Conservation (phyloP, 2,329 filamentous ascomycete genomes). For the Pseudogymnoascus verrucosus region DNA sequence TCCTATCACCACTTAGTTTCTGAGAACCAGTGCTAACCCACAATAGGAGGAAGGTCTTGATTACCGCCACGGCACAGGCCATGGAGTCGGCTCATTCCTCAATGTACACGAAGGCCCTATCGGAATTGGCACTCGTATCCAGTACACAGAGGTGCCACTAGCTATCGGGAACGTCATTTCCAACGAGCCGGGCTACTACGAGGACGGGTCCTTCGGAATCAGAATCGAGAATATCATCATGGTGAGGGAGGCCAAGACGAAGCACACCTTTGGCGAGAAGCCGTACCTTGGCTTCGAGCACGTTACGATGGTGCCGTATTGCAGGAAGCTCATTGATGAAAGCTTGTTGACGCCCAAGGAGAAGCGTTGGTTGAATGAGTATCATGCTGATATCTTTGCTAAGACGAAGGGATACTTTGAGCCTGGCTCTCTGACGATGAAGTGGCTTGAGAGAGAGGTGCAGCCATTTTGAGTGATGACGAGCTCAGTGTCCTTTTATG, state of each 20-base stretch:
- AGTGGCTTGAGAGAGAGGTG: slow-evolving; percentile 87
- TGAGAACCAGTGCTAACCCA: slow-evolving; percentile 10
- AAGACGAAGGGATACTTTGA: slow-evolving; percentile 76
- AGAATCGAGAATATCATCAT: slow-evolving; percentile 95
- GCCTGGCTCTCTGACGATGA: slow-evolving; percentile 59
- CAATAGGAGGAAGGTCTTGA: slow-evolving; percentile 67
- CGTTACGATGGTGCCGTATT: slow-evolving; percentile 95
- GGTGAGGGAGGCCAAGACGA: slow-evolving; percentile 80
- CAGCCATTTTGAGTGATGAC: slow-evolving; percentile 37
- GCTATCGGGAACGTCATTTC: slow-evolving; percentile 92
- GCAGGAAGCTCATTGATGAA: slow-evolving; percentile 75
- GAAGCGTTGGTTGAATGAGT: slow-evolving; percentile 79
- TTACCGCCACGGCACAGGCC: slow-evolving; percentile 92
- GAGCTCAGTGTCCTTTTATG: neutral
- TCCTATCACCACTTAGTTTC: neutral
- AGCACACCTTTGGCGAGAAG: slow-evolving; percentile 85
- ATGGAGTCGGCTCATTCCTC: slow-evolving; percentile 88
- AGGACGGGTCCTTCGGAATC: slow-evolving; percentile 90
- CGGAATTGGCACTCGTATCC: slow-evolving; percentile 84
- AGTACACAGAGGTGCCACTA: slow-evolving; percentile 84
- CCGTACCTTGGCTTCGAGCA: slow-evolving; percentile 93
- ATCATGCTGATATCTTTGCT: slow-evolving; percentile 70
- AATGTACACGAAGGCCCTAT: slow-evolving; percentile 98
- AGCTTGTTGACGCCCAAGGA: slow-evolving; percentile 64
- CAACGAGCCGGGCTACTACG: slow-evolving; percentile 94